Conservation (phyloP, 768 basidiomycete genomes). For the Candolleomyces aberdarensis region DNA sequence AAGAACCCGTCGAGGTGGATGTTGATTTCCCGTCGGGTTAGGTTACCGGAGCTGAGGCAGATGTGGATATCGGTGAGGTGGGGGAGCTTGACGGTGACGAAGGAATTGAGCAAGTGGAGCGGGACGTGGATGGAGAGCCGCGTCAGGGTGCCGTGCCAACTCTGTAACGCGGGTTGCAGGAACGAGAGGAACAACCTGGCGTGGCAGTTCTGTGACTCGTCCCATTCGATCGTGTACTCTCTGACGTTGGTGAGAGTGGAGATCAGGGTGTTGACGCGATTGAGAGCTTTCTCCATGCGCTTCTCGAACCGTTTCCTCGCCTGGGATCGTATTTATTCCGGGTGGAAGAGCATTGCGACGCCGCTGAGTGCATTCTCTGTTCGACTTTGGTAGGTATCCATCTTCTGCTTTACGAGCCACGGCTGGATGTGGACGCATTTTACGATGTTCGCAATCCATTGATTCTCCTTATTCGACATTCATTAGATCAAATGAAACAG, state of each 20-base stretch:
- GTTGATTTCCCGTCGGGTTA: slow-evolving; percentile 27
- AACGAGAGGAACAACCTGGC: slow-evolving; percentile 36
- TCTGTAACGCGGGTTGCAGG: slow-evolving; percentile 30
- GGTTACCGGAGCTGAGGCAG: slow-evolving; percentile 30
- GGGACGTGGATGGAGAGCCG: slow-evolving; percentile 39
- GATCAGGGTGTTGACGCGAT: slow-evolving; percentile 29
- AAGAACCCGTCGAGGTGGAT: slow-evolving; percentile 36
- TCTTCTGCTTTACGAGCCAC: slow-evolving; percentile 36
- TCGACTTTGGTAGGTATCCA: slow-evolving; percentile 26
- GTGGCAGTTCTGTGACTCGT: slow-evolving; percentile 30
- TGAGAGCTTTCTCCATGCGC: slow-evolving; percentile 35
- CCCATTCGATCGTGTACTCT: slow-evolving; percentile 40
- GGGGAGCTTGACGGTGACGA: slow-evolving; percentile 32
- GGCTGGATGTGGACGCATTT: slow-evolving; percentile 35
- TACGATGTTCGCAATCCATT: slow-evolving; percentile 26
- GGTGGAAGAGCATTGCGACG: slow-evolving; percentile 25
- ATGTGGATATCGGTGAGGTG: slow-evolving; percentile 33
- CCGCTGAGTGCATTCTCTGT: slow-evolving; percentile 26
- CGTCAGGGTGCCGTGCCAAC: slow-evolving; percentile 28
- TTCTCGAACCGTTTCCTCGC: slow-evolving; percentile 30
- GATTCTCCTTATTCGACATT: slow-evolving; percentile 11
- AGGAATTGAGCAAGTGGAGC: slow-evolving; percentile 27
- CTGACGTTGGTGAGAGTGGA: slow-evolving; percentile 28
- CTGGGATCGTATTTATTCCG: slow-evolving; percentile 26
- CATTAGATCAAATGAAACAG: neutral